Base-by-base conservation (phyloP, 2,329 filamentous ascomycete genomes). In the Fusarium multiceps region DNA sequence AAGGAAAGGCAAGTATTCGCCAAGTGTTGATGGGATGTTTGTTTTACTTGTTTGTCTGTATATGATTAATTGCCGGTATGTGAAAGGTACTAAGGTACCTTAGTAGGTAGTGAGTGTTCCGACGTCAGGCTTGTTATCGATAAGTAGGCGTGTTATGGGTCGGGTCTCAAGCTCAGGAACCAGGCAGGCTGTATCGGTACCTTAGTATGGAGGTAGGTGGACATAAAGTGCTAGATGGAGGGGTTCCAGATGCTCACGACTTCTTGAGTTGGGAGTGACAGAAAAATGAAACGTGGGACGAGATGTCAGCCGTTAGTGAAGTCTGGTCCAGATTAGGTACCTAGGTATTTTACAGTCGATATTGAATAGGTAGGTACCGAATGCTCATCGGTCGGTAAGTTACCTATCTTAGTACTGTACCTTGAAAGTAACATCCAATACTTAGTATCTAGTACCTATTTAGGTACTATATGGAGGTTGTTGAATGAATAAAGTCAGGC, bases 61-160 rank as follows among this genome's bases (percentile, higher is more conserved):
- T 30, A 27, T 47, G 60, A 59, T 59, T 37, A 61, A 30, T 58
- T 43, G 40, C 23, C 40, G 40, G 43, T 42, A 59, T 54, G 53
- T 28, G 53, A 53, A 59, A 42, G 67, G 40, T 37, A 32, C 30
- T 14, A 14, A 32, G 30, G 30, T 32, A 16, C 13, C 13, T 25
- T 25, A 25, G 23, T 30, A 34, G 32, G 32, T 37, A 37, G 14
- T 14, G 21, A 48, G 43, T 45, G 45, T 46, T 46, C 42, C 41
- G 59, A 70, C 55, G 63, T 56, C 55, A 68, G 68, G 47, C 48
- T 68, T 64, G 67, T 71, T 68, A 68, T 71, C 68, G 68, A 71
- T 70, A 68, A 37, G 34, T 37, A 37, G 18, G 34, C 18, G 55
- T 56, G 43, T 30, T 67, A 67, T 58, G 27, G 27, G 27, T 28